Evolutionary conservation across 345 rosid species (phyloP).

Genomic region (Brassica rapa): DNA sequence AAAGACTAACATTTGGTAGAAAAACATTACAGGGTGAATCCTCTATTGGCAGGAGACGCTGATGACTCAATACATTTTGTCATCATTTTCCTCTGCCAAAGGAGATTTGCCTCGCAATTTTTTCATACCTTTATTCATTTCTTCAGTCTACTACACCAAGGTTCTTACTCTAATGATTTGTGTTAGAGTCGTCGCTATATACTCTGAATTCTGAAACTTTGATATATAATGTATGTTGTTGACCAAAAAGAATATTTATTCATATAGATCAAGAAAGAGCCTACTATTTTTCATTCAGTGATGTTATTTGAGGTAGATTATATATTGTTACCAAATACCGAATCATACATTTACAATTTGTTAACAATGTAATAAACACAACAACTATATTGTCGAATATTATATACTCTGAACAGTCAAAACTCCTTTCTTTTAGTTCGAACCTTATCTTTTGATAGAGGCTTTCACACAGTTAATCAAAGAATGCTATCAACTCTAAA

Average conservation of each 20-base stretch:
- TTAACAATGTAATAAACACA: neutral
- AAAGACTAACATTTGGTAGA: slow-evolving; percentile 15
- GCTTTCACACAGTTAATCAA: neutral
- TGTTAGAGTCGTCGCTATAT: neutral
- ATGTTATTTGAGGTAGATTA: no score
- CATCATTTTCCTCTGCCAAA: slow-evolving; percentile 36
- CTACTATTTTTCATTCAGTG: neutral
- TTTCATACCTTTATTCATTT: slow-evolving; percentile 6
- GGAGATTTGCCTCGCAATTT: slow-evolving; percentile 40
- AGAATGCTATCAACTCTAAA: neutral
- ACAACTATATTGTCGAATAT: neutral
- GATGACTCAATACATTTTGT: neutral
- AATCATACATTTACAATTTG: neutral
- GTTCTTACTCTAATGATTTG: neutral
- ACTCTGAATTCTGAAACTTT: neutral
- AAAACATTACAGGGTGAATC: slow-evolving; percentile 31
- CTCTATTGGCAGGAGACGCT: slow-evolving; percentile 35
- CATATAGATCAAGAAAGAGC: neutral
- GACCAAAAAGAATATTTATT: neutral
- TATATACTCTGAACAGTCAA: neutral
- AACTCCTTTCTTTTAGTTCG: neutral
- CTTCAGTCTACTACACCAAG: neutral
- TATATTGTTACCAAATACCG: no score
- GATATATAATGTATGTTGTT: neutral
- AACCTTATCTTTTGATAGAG: neutral